Conservation (phyloP, 345 rosid genomes). For the Populus davidiana region DNA sequence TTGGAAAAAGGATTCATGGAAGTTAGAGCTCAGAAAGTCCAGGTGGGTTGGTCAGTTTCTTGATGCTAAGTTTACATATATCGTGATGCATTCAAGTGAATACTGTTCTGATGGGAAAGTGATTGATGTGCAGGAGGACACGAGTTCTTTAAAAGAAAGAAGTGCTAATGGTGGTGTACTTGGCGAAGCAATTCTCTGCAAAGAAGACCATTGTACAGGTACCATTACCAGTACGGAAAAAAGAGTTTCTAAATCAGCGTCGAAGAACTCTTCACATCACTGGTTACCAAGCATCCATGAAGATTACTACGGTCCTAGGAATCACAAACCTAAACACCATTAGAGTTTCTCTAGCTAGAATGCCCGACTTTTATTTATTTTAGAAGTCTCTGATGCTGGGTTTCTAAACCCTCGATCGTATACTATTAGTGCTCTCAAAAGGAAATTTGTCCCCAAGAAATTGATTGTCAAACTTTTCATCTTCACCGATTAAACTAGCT, state of each 20-base stretch:
- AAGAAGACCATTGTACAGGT: slow-evolving; percentile 24
- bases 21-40: slow-evolving; percentile 6
- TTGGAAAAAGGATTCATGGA: slow-evolving; percentile 21
- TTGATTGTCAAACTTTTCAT: neutral
- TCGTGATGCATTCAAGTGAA: neutral
- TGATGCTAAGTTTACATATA: neutral
- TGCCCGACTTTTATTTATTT: too few species aligned
- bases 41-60: neutral
- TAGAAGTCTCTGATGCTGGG: neutral
- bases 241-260: slow-evolving; percentile 9
- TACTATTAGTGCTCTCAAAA: neutral
- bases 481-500: neutral
- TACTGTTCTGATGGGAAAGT: neutral
- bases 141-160: neutral
- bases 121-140: slow-evolving; percentile 7
- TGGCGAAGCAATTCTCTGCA: slow-evolving; percentile 7
- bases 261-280: slow-evolving; percentile 24
- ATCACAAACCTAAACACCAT: slow-evolving; percentile 38
- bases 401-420: slow-evolving; percentile 6
- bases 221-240: slow-evolving; percentile 1
- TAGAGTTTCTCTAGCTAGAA: neutral
- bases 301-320: slow-evolving; percentile 62
- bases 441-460: neutral
- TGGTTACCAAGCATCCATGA: slow-evolving; percentile 53
- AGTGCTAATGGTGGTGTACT: neutral